These are phyloP conservation scores for Heliamphora pulchella DNA, from an alignment of 179 eudicot genomes.

Conservation along the genomic window DNA sequence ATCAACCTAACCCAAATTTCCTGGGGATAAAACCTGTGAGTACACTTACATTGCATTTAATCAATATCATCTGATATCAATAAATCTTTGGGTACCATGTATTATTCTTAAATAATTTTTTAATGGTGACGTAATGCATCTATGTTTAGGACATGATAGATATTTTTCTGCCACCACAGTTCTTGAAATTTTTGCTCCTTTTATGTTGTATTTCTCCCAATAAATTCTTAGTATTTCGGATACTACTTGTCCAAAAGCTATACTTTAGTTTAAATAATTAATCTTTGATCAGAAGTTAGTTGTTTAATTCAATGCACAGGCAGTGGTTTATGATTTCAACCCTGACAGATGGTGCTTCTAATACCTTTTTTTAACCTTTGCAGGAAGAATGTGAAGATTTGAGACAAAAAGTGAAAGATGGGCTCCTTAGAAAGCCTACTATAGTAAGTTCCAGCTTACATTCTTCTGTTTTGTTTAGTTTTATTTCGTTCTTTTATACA, in stretches of 20 bases:
- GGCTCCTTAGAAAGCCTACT: conserved; percentile 50
- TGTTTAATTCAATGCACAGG: not conserved
- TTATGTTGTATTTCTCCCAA: not conserved
- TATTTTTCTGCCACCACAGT: too few species aligned
- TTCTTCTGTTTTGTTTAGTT: conserved; percentile 2
- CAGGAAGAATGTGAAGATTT: conserved; percentile 82
- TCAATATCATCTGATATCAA: too few species aligned
- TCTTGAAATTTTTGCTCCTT: not conserved
- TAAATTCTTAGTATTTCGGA: not conserved
- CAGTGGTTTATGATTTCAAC: not conserved
- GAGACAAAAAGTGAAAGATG: conserved; percentile 45
- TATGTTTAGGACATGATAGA: too few species aligned
- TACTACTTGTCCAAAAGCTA: not conserved
- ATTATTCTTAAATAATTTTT: too few species aligned
- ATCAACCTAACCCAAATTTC: too few species aligned
- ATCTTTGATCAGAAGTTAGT: not conserved
- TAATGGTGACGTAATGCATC: too few species aligned
- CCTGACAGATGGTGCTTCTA: not conserved
- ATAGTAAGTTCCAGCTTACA: conserved; percentile 39
- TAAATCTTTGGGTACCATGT: too few species aligned
- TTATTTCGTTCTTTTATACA: not conserved
- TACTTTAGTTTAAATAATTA: not conserved
- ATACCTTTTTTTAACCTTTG: not conserved
- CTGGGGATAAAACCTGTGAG: too few species aligned
- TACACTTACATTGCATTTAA: too few species aligned